Evolutionary conservation across 129 eudicot genomes (phyloP).

Genomic region (Artemisia tridentata): DNA sequence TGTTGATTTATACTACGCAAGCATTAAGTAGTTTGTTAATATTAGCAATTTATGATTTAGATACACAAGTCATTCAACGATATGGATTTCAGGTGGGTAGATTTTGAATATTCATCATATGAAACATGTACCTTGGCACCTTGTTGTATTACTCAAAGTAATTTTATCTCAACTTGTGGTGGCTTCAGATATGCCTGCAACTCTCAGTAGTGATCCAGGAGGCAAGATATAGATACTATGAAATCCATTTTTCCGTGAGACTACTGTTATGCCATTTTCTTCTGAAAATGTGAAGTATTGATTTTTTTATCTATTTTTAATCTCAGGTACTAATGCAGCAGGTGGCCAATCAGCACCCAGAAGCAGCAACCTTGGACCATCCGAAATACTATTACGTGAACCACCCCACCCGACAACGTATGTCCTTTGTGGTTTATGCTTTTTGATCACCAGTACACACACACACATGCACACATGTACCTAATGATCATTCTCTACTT

Average conservation of each 20-base stretch:
- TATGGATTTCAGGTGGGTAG: conserved; percentile 87
- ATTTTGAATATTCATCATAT: conserved; percentile 8
- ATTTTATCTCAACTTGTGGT: conserved; percentile 34
- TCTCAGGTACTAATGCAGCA: conserved; percentile 25
- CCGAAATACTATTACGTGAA: conserved; percentile 67
- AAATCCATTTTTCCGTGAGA: not conserved
- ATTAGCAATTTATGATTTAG: not conserved
- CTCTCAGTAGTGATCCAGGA: conserved; percentile 33
- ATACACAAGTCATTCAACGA: conserved; percentile 51
- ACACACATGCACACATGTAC: too few relatives aligned
- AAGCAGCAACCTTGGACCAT: conserved; percentile 56
- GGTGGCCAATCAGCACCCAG: conserved; percentile 53
- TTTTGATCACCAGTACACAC: too few relatives aligned
- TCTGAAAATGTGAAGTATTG: not conserved
- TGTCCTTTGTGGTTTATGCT: conserved; percentile 1
- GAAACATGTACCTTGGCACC: conserved; percentile 9
- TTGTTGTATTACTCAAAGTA: conserved; percentile 9
- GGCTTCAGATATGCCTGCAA: conserved; percentile 46
- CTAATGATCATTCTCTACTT: not conserved
- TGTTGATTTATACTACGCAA: too few relatives aligned
- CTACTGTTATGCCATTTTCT: not conserved
- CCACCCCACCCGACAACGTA: conserved; percentile 71
- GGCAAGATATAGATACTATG: conserved; percentile 28
- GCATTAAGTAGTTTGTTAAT: not conserved
- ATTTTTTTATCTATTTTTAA: not conserved